A percentile compares a stretch with the other conserved stretches of the same genome.
Conservation (phyloP, 306 rosid species). For the Prunus mongolica region DNA sequence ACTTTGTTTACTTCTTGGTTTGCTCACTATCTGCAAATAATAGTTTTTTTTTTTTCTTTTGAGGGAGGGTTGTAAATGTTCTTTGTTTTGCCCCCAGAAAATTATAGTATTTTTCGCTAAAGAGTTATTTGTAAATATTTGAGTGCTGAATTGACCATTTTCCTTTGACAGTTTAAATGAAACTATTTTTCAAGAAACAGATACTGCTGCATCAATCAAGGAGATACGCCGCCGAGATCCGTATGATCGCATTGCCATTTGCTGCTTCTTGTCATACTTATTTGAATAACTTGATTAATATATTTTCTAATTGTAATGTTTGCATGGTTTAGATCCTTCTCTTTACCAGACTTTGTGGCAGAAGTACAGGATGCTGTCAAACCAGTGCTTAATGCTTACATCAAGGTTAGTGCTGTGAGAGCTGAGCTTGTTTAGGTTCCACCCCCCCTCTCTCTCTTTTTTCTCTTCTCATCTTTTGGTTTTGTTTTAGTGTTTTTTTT, state of each 20-base stretch:
- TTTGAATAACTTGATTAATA: constrained; percentile 16
- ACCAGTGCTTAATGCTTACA: constrained; percentile 87
- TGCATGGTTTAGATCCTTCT: constrained; percentile 53
- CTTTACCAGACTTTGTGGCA: constrained; percentile 72
- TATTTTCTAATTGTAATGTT: not conserved
- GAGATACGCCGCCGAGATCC: constrained; percentile 88
- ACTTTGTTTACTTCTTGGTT: not conserved
- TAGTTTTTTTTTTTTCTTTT: not conserved
- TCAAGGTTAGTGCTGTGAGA: constrained; percentile 46
- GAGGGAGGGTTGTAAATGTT: not conserved
- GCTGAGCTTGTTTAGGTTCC: constrained; percentile 8
- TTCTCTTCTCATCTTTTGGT: not conserved
- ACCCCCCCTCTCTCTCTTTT: not conserved
- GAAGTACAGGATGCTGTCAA: constrained; percentile 85
- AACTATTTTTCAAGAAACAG: constrained; percentile 80
- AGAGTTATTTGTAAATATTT: not conserved
- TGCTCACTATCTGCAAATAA: not conserved
- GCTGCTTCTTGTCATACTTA: constrained; percentile 15
- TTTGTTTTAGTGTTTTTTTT: not conserved
- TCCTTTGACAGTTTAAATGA: constrained; percentile 71
- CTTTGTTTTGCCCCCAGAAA: not conserved
- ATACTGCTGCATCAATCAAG: constrained; percentile 78
- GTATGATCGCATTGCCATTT: constrained; percentile 42
- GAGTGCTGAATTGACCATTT: constrained; percentile 15
- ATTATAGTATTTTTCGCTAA: not conserved